Percentiles rank a stretch among this genome's conserved stretches.
Conservation (phyloP, 345 rosid genomes). For the Noccaea bulbosa region DNA sequence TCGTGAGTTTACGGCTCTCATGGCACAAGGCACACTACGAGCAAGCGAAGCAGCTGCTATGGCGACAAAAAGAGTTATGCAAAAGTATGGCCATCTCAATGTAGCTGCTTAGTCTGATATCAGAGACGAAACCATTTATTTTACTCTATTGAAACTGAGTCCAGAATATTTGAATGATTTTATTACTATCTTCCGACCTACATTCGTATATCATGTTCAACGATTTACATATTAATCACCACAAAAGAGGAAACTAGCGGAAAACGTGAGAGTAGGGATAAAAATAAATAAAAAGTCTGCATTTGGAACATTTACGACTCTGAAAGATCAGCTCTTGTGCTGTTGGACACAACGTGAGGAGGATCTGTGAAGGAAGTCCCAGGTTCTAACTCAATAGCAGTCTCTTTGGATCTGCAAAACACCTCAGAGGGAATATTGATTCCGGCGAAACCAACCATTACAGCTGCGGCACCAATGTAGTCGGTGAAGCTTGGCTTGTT, state of each 20-base stretch:
- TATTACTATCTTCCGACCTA: slow-evolving; percentile 10
- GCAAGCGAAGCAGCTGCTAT: slow-evolving; percentile 95
- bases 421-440: slow-evolving; percentile 74
- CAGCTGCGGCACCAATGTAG: slow-evolving; percentile 83
- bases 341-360: slow-evolving; percentile 29
- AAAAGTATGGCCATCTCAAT: slow-evolving; percentile 68
- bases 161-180: slow-evolving; percentile 11
- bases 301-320: neutral
- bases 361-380: slow-evolving; percentile 33
- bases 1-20: slow-evolving; percentile 71
- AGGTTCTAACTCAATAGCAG: slow-evolving; percentile 49
- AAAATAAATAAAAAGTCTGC: neutral
- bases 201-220: slow-evolving; percentile 16
- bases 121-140: neutral
- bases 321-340: slow-evolving; percentile 11
- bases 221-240: slow-evolving; percentile 16
- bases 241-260: neutral
- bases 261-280: neutral
- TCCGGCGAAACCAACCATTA: slow-evolving; percentile 88
- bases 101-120: slow-evolving; percentile 41
- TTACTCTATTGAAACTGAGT: slow-evolving; percentile 12
- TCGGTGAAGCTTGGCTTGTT: slow-evolving; percentile 68
- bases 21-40: slow-evolving; percentile 81
- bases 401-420: slow-evolving; percentile 52
- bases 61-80: slow-evolving; percentile 87